Base-by-base conservation (phyloP, 805 yeast genomes). In the Barnettozyma pratensis region DNA sequence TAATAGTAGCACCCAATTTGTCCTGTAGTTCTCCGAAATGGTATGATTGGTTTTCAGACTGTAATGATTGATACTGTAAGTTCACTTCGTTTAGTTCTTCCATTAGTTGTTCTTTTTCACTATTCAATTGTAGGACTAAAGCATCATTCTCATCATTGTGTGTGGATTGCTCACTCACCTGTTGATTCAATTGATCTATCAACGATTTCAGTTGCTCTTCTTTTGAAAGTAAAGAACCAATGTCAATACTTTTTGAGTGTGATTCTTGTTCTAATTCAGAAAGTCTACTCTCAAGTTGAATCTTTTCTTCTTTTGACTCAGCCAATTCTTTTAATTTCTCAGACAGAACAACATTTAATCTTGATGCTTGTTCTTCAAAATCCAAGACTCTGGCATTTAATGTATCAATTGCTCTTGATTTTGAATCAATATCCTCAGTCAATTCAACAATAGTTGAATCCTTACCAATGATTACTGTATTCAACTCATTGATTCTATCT, bases 321-420 rank as follows among this genome's bases (percentile, higher is more conserved):
- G 54, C 59, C 25, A 58, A 14, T 6, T 49, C 43, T 44, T 59
- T 56, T 5, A 39, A 19, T 9, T 49, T 46, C 12, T 45, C 42
- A 27, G 44, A 42, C 11, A 54, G 42, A 5, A 47, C 9, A 4
- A 35, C 19, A 6, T 48, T 36, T 3, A 58, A 41, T 3, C 37
- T 41, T 35, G 54, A 45, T 7, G 58, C 60, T 28, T 55, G 53
- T 4, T 46, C 47, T 30, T 57, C 61, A 30, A 49, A 56, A n/a
- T 48, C 55, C 10, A 52, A 10, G 4, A 42, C 54, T 42, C 59
- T 52, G 8, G 25, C 25, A n/a, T 36, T 47, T 37, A 58, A 39
- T 1, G 40, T 27, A 4, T 42, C 47, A 19, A 57, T 42, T 6
- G 56, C 58, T 46, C 58, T 52, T 4, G 49, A 31, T 44, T 58